phyloP scores from a whole-genome alignment of 306 rosid species.

The Betula pendula region DNA sequence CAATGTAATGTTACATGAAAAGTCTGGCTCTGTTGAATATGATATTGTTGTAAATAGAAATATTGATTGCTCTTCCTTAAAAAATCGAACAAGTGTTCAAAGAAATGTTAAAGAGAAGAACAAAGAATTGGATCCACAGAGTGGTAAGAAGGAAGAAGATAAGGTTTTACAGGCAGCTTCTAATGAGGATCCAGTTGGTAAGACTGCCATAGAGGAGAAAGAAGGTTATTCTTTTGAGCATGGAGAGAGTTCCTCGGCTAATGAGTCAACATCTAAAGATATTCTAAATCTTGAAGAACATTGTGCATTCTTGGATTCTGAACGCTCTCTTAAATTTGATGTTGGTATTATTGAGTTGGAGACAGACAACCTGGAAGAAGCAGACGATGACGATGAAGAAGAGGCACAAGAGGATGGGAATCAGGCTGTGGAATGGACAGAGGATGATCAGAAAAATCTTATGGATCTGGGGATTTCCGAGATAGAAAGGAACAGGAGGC shows the following conservation, averaged over 20 bases:
- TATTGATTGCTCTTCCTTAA: conserved; percentile 30
- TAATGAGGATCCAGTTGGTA: conserved; percentile 20
- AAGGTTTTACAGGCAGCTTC: conserved; percentile 17
- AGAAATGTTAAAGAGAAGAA: conserved; percentile 39
- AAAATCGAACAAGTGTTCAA: conserved; percentile 50
- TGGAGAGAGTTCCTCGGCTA: conserved; percentile 35
- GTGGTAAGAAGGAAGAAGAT: conserved; percentile 30
- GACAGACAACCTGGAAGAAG: conserved; percentile 32
- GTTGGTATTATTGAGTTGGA: conserved; percentile 16
- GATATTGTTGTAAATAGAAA: conserved; percentile 30
- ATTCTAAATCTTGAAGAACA: conserved; percentile 7
- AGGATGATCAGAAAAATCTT: conserved; percentile 71
- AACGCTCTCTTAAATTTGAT: conserved; percentile 24
- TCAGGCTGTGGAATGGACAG: conserved; percentile 82
- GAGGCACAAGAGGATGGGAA: conserved; percentile 38
- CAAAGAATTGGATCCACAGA: conserved; percentile 37
- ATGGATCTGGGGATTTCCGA: conserved; percentile 79
- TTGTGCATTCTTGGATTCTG: conserved; percentile 32
- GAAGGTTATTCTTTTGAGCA: conserved; percentile 5
- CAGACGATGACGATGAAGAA: conserved; percentile 41
- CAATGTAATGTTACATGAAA: conserved; percentile 12
- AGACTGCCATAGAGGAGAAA: not conserved
- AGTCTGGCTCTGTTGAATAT: conserved; percentile 3
- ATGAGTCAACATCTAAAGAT: conserved; percentile 16
- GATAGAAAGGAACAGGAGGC: conserved; percentile 74